Evolutionary conservation across 306 rosid genomes (phyloP).

Genomic region (Crotalaria pallida): DNA sequence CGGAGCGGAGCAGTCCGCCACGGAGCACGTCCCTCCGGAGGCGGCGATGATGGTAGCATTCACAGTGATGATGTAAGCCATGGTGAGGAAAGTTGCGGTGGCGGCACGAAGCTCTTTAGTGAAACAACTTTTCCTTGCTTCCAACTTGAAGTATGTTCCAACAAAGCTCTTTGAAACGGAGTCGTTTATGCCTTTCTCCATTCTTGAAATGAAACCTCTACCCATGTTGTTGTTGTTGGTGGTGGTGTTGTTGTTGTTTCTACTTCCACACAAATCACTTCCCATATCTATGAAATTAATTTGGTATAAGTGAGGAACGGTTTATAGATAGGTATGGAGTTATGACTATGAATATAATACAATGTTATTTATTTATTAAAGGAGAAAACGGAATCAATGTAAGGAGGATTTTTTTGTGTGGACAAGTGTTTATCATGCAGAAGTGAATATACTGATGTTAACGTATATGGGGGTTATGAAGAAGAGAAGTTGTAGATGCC

Average conservation of each 20-base stretch:
- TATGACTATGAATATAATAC: not conserved
- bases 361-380: not conserved
- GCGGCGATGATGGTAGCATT: slow-evolving; percentile 75
- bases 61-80: slow-evolving; percentile 93
- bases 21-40: slow-evolving; percentile 76
- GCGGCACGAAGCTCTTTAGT: slow-evolving; percentile 77
- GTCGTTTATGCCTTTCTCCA: slow-evolving; percentile 51
- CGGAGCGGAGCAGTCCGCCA: slow-evolving; percentile 52
- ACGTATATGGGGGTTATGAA: not conserved
- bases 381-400: slow-evolving; percentile 23
- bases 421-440: slow-evolving; percentile 21
- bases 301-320: not conserved
- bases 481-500: slow-evolving; percentile 8
- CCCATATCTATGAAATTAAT: slow-evolving; percentile 26
- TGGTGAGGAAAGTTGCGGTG: slow-evolving; percentile 80
- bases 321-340: not conserved
- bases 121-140: slow-evolving; percentile 60
- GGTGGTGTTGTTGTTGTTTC: no score
- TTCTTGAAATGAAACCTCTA: slow-evolving; percentile 6
- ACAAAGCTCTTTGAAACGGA: slow-evolving; percentile 41
- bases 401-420: slow-evolving; percentile 11
- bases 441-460: slow-evolving; percentile 23
- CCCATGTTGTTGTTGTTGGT: no score
- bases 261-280: slow-evolving; percentile 39
- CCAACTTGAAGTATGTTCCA: slow-evolving; percentile 70